Evolutionary conservation across 352 stramenopile species (phyloP), one percentile per base, ranked within the genome.

Genomic region (Phytophthora parvispora): DNA sequence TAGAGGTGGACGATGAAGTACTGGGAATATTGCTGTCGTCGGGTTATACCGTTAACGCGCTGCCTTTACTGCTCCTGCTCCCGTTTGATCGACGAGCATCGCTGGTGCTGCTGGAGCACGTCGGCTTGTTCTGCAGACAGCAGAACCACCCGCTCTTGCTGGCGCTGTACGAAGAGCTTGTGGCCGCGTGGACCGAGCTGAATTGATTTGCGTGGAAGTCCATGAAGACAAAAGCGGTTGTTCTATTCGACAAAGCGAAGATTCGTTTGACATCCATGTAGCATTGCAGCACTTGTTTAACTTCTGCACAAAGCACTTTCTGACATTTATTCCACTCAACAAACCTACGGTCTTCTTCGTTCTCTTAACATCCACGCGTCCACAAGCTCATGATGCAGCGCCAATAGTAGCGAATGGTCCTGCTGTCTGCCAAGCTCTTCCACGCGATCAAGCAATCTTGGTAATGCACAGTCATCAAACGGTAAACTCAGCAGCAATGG

Each of bases 61-160:
- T 42, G 1, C 40, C 51, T 12, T 34, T 69, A 42, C 22, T 59
- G 20, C 13, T 70, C 3, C 18, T 54, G 16, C 54, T 64, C 20
- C 53, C 63, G 43, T 70, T 70, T 25, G 63, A 70, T 55, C 63
- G 38, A 49, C 28, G 38, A 31, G 54, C 38, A 10, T 54, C 56
- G n/a, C 13, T 50, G 27, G 10, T 13, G 22, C 8, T 71, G 20
- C 29, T 65, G 28, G 38, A 59, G 9, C 63, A 56, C 40, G 8
- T 71, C 25, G 54, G 34, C 7, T 29, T 38, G 24, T 64, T 70
- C 25, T 55, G 47, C 34, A 60, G 38, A 20, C 24, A 55, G 34
- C 54, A 70, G 24, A 42, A 15, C 63, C 62, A 70, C 24, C 31
- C 25, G 47, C 62, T 70, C 22, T 29, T 70, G 16, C 15, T 54